phyloP scores from a whole-genome alignment of 2,329 filamentous ascomycete genomes.

The Bertia moriformis region DNA sequence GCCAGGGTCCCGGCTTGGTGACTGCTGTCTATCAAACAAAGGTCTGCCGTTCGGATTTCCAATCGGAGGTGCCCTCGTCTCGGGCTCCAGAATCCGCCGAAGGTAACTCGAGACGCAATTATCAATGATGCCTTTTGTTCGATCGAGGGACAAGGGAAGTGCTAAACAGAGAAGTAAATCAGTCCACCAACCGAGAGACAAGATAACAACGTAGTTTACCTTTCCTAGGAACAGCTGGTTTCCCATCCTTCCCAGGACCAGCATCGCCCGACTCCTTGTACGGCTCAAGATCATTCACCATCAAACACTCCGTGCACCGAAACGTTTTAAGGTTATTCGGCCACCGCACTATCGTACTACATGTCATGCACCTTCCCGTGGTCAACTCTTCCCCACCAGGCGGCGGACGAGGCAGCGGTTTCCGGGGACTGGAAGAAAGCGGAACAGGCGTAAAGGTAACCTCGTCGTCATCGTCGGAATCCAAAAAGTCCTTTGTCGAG shows the following conservation, averaged over 20 bases:
- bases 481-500: not conserved
- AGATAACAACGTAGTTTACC: not conserved
- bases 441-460: not conserved
- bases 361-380: not conserved
- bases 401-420: not conserved
- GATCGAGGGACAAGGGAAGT: not conserved
- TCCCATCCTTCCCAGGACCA: not conserved
- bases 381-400: not conserved
- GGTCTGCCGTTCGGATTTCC: too few species aligned
- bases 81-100: not conserved
- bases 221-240: not conserved
- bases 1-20: too few species aligned
- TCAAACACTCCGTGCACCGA: slow-evolving; percentile 1
- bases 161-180: too few species aligned
- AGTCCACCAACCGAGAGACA: too few species aligned
- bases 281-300: not conserved
- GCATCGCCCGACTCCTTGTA: not conserved
- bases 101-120: not conserved
- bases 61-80: too few species aligned
- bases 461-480: not conserved
- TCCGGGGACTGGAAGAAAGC: not conserved
- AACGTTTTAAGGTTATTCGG: not conserved
- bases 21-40: too few species aligned
- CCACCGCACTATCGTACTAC: not conserved
- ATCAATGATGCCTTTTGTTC: not conserved